Evolutionary conservation across 2,329 filamentous ascomycete species (phyloP), one percentile per base, ranked within the genome.

Genomic region (Piedraia hortae): DNA sequence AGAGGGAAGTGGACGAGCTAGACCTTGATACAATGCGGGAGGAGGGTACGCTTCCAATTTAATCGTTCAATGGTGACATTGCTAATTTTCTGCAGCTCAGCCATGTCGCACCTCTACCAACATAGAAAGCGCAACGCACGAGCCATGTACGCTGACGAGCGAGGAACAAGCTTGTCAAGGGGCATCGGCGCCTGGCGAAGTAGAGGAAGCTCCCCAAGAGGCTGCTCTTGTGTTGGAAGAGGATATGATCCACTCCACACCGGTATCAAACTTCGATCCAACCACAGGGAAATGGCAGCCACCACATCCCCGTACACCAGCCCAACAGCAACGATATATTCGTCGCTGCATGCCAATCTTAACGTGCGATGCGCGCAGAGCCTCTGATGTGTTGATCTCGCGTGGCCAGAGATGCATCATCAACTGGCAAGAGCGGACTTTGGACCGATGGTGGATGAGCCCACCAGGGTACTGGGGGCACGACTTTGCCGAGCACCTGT

Each of bases 331-430:
- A 17, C 47, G 52, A 23, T 55, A 54, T 37, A 46, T 50, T 23
- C 43, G 46, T 4, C 46, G 51, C 14, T 55, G 51, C 30, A 45
- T 50, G 22, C 52, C 52, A 2, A 38, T 52, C 4, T 34, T 56
- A 7, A 41, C 47, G 5, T 41, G 42, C 11, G 45, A 47, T 18
- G 47, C 50, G 2, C 43, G 46, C 2, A 42, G 52, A 15, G 47
- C 51, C 1, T 51, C 44, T 34, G 47, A 52, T 25, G 41, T 54
- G n/a, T 36, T 54, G 4, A 48, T 50, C 28, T 33, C 23, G 25
- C 34, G 43, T 14, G 50, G 48, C 20, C 37, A 40, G 22, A 47
- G 51, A 18, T 35, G 51, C 29, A 46, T 44, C 22, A 45, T 55
- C 35, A 48, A 51, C 27, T 41, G 44, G 28, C 45, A 42, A 14